These are phyloP conservation scores for Rubia peregrina DNA, from an alignment of 305 asterid species.

Conservation along the genomic window DNA sequence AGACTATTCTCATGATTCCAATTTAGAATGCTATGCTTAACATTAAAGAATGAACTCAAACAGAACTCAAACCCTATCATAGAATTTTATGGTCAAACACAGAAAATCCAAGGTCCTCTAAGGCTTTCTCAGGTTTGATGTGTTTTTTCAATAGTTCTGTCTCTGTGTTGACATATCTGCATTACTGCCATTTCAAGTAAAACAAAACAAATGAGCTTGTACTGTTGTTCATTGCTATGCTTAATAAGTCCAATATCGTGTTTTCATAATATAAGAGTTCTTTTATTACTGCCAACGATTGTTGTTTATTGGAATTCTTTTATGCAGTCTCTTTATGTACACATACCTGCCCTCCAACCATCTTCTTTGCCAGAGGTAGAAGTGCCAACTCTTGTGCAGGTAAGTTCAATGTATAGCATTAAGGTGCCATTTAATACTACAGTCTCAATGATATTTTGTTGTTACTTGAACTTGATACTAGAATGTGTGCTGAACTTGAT, in stretches of 20 bases:
- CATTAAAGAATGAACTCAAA: slow-evolving; percentile 2
- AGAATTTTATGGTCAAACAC: neutral
- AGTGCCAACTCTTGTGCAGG: slow-evolving; percentile 94
- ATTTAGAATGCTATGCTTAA: neutral
- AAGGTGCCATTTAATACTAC: neutral
- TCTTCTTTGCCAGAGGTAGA: slow-evolving; percentile 89
- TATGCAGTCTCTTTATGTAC: slow-evolving; percentile 87
- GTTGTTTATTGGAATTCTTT: slow-evolving; percentile 9
- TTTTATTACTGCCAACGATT: neutral
- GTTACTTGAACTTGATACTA: neutral
- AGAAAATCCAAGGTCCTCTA: neutral
- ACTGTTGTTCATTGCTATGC: neutral
- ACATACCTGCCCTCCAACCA: slow-evolving; percentile 91
- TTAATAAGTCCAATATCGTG: neutral
- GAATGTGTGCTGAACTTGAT: neutral
- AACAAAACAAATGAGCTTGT: neutral
- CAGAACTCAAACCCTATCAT: neutral
- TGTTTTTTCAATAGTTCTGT: neutral
- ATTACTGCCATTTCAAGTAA: neutral
- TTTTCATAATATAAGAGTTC: neutral
- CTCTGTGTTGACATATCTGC: neutral
- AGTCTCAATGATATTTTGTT: neutral
- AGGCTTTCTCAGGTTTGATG: neutral
- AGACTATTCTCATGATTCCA: neutral
- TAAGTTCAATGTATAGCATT: slow-evolving; percentile 12